Percentiles rank a stretch among this genome's conserved stretches.
Conservation (phyloP, 768 basidiomycete species). For the Pholiota microspora region DNA sequence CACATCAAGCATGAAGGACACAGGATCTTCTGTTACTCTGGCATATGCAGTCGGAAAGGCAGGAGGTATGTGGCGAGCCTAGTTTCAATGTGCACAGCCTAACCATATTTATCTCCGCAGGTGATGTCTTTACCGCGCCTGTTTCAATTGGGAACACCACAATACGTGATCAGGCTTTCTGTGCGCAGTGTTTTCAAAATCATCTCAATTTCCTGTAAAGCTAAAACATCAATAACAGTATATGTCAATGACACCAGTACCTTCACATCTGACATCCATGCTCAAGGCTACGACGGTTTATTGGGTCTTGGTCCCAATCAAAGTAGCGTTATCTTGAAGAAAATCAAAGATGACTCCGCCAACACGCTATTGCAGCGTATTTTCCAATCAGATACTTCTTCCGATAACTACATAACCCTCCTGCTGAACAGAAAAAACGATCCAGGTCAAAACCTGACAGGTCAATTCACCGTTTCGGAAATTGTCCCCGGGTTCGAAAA, state of each 20-base stretch:
- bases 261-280: constrained; percentile 58
- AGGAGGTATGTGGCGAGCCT: constrained; percentile 36
- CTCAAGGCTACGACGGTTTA: constrained; percentile 68
- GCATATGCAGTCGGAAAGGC: constrained; percentile 71
- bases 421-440: constrained; percentile 61
- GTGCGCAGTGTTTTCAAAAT: constrained; percentile 35
- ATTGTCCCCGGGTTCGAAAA: constrained; percentile 59
- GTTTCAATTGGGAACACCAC: constrained; percentile 56
- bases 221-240: constrained; percentile 36
- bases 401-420: constrained; percentile 66
- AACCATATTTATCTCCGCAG: constrained; percentile 27
- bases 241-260: constrained; percentile 60
- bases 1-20: constrained; percentile 39
- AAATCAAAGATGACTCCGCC: constrained; percentile 43
- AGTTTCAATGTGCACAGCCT: neutral
- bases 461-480: constrained; percentile 71
- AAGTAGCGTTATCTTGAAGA: constrained; percentile 61
- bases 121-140: constrained; percentile 52
- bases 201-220: constrained; percentile 3
- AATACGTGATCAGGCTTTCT: constrained; percentile 63
- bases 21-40: constrained; percentile 54
- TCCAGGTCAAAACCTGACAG: constrained; percentile 47
- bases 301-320: constrained; percentile 78
- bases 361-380: constrained; percentile 64
- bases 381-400: constrained; percentile 55